Evolutionary conservation across 805 yeast species (phyloP).

Genomic region (Lipomyces starkeyi): DNA sequence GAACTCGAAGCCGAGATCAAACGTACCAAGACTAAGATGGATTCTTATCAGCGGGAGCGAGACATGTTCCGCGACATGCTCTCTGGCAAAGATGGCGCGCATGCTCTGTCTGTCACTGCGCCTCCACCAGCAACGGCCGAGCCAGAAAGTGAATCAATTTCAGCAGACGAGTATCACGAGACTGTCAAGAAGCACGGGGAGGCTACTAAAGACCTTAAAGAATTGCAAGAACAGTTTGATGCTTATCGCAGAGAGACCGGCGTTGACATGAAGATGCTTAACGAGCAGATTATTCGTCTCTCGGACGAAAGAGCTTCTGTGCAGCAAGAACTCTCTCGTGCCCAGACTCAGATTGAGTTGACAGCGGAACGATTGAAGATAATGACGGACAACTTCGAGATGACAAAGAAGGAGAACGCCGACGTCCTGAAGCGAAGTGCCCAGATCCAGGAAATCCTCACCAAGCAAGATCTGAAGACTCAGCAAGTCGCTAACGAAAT

Average conservation of each 20-base stretch:
- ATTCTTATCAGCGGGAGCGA: constrained; percentile 65
- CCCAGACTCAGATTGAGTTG: constrained; percentile 60
- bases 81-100: background rate
- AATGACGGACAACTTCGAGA: constrained; percentile 50
- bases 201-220: constrained; percentile 41
- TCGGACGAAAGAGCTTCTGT: constrained; percentile 55
- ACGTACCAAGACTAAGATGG: constrained; percentile 57
- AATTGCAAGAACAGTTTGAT: constrained; percentile 48
- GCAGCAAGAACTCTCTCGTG: constrained; percentile 57
- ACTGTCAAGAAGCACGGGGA: constrained; percentile 15
- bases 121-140: background rate
- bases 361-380: constrained; percentile 58
- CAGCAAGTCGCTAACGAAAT: constrained; percentile 61
- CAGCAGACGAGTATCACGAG: constrained; percentile 24
- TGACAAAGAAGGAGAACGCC: constrained; percentile 53
- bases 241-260: constrained; percentile 51
- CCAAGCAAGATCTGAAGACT: constrained; percentile 57
- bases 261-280: constrained; percentile 56
- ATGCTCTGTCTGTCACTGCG: background rate
- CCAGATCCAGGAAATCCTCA: constrained; percentile 51
- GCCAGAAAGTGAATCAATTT: constrained; percentile 3
- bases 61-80: constrained; percentile 61
- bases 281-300: constrained; percentile 52
- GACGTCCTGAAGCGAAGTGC: constrained; percentile 52
- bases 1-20: constrained; percentile 48